Evolutionary conservation across 164 flowering plant genomes (phyloP).

Genomic region (Tinospora cordifolia): DNA sequence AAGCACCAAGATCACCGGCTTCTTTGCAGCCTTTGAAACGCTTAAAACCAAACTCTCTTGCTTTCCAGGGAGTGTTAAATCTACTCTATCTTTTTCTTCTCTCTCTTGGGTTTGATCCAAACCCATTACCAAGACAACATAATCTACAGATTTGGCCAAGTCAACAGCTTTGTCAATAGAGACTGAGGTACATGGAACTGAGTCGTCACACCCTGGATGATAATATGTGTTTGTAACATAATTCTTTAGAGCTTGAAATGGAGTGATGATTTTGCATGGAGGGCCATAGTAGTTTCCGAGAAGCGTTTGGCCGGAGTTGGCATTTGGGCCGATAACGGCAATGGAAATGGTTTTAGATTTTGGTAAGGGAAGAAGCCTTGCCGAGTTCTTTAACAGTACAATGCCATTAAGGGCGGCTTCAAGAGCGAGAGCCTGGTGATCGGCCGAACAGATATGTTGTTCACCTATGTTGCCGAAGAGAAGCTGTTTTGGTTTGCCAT

Average conservation of each 20-base stretch:
- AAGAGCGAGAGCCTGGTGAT: constrained; percentile 54
- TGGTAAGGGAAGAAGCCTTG: constrained; percentile 49
- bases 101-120: constrained; percentile 62
- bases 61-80: constrained; percentile 60
- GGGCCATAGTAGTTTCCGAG: constrained; percentile 63
- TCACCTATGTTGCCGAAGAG: constrained; percentile 41
- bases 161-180: constrained; percentile 37
- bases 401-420: constrained; percentile 60
- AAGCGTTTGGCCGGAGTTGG: constrained; percentile 38
- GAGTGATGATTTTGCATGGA: constrained; percentile 47
- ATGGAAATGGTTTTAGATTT: constrained; percentile 31
- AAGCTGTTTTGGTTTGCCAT: constrained; percentile 45
- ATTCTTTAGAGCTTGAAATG: constrained; percentile 37
- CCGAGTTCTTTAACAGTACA: constrained; percentile 57
- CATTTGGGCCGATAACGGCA: constrained; percentile 77
- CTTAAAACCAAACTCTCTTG: constrained; percentile 45
- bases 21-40: constrained; percentile 56
- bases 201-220: constrained; percentile 42
- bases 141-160: constrained; percentile 49
- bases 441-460: constrained; percentile 36
- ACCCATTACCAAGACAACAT: constrained; percentile 70
- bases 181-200: constrained; percentile 40
- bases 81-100: constrained; percentile 48
- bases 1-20: constrained; percentile 61
- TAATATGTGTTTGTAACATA: constrained; percentile 31